Base-by-base conservation (phyloP, 2,329 filamentous ascomycete genomes). In the Cladosporium halotolerans region DNA sequence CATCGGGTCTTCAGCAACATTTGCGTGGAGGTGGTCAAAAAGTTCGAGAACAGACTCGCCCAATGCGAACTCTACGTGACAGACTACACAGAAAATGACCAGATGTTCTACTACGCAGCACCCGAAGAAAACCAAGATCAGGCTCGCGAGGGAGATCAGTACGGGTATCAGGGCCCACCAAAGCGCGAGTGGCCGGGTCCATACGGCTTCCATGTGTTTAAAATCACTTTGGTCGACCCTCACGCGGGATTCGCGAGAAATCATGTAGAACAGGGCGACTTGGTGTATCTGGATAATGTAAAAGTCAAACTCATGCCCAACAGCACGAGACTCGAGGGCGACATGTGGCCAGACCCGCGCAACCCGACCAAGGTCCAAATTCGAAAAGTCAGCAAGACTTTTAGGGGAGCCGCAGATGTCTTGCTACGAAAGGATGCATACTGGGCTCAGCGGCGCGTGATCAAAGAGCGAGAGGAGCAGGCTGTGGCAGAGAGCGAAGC, bases 81-180 rank as follows among this genome's bases (percentile, higher is more conserved):
- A 0, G 91, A 96, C 68, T 96, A 91, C 67, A 95, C 89, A 0
- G 72, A 80, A 47, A 89, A 96, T 75, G 63, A 74, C 0, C 55
- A 63, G 1, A 83, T 96, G 54, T 84, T 78, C 58, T 69, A 82
- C 34, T 82, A 81, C 54, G 62, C 64, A 11, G 64, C 73, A 33
- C 71, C 71, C 3, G 64, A 69, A 44, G 67, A 72, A 65, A 33
- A 39, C 3, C 56, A 61, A 10, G 58, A 63, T 16, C 13, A 39
- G 11, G 55, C 50, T 61, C 70, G 69, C 39, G 77, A 81, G 44
- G 79, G 79, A 3, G 81, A 85, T 59, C 67, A 72, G 0, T 80
- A 72, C 56, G 78, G 76, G n/a, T 86, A 88, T 62, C 70, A 61
- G 13, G 70, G 56, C 47, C 34, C 41, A 64, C 62, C 54, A 46